phyloP scores from a whole-genome alignment of 2,329 filamentous ascomycete species.

The Penicillium occitanis region DNA sequence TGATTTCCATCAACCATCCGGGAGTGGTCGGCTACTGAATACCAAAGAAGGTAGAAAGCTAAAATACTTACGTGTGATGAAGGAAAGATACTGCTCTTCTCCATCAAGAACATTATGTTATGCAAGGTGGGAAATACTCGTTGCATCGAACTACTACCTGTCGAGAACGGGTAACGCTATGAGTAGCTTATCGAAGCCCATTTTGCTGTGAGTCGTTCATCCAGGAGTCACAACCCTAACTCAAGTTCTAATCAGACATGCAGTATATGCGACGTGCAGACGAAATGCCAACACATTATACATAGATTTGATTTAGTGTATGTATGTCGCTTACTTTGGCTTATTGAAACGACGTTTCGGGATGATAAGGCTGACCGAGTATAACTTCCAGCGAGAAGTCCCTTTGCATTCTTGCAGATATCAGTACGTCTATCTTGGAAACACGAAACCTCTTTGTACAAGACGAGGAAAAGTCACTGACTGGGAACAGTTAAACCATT shows the following conservation, averaged over 20 bases:
- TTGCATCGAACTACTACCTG: not conserved
- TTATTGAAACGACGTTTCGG: not conserved
- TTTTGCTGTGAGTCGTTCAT: not conserved
- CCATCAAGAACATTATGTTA: not conserved
- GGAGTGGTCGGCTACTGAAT: not conserved
- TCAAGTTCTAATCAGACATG: not conserved
- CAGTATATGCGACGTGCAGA: slow-evolving; percentile 11
- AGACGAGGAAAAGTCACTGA: not conserved
- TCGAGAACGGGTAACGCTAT: not conserved
- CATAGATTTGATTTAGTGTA: slow-evolving; percentile 14
- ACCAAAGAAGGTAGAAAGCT: not conserved
- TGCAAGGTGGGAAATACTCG: not conserved
- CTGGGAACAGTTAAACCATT: not conserved
- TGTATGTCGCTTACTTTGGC: not conserved
- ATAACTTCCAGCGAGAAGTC: slow-evolving; percentile 8
- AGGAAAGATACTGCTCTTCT: not conserved
- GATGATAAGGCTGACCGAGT: not conserved
- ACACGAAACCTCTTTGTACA: not conserved
- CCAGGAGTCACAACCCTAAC: no score
- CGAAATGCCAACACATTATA: not conserved
- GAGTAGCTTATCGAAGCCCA: not conserved
- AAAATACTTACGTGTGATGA: no score
- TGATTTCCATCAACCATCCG: not conserved
- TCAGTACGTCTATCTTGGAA: not conserved
- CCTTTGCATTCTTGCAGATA: slow-evolving; percentile 8